A percentile compares a stretch with the other conserved stretches of the same genome.
phyloP scores from a whole-genome alignment of 441 rosid species.

The Rhodomyrtus psidioides region DNA sequence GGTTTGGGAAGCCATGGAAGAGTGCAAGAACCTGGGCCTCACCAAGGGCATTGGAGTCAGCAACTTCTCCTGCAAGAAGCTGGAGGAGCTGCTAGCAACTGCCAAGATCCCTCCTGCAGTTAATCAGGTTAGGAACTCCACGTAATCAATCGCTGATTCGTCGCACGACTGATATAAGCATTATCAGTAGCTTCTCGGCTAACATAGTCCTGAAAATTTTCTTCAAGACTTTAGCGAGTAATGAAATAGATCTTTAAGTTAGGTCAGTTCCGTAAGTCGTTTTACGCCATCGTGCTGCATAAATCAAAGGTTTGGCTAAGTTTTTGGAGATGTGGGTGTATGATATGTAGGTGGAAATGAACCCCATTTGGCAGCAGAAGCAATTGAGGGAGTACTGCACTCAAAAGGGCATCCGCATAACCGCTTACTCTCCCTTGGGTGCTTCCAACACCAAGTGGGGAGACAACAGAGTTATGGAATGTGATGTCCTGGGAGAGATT shows the following conservation, averaged over 20 bases:
- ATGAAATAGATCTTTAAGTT: not conserved
- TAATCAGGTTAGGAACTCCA: not conserved
- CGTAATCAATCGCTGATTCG: not conserved
- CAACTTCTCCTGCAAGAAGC: slow-evolving; percentile 10
- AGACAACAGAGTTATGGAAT: not conserved
- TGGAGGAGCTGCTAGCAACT: slow-evolving; percentile 1
- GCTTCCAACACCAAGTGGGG: slow-evolving; percentile 16
- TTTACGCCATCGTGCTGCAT: not conserved
- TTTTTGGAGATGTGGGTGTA: not conserved
- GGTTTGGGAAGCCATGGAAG: slow-evolving; percentile 22
- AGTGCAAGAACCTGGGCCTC: slow-evolving; percentile 12
- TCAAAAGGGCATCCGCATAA: slow-evolving; percentile 7
- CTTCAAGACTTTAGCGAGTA: not conserved
- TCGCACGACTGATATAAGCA: not conserved
- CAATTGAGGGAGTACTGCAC: slow-evolving; percentile 8
- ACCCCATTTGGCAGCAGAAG: slow-evolving; percentile 16
- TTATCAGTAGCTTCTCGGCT: not conserved
- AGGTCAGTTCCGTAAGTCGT: not conserved
- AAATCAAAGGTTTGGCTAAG: not conserved
- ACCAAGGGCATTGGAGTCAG: slow-evolving; percentile 18
- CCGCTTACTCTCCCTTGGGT: slow-evolving; percentile 12
- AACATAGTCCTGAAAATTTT: not conserved
- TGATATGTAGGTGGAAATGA: slow-evolving; percentile 6
- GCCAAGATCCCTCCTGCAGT: slow-evolving; percentile 15
- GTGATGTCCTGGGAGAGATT: slow-evolving; percentile 1